phyloP scores from a whole-genome alignment of 257 asterid genomes.

The Solanum acaule region DNA sequence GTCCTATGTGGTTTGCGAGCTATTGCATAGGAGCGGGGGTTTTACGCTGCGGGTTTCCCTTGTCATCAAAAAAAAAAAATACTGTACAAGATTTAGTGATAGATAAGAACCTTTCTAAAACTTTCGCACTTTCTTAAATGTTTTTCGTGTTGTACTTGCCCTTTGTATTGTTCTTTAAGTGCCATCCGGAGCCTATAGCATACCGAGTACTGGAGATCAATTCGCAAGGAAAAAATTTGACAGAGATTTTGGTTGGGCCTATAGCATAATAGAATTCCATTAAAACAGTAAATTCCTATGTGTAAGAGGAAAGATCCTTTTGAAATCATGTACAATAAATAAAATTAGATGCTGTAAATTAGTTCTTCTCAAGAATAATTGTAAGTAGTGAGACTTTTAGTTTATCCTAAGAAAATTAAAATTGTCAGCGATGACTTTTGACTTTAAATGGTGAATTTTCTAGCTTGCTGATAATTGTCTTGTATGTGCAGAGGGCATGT shows the following conservation, averaged over 20 bases:
- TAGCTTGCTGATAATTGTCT: neutral
- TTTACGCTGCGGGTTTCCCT: too few relatives aligned
- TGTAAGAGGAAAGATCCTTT: neutral
- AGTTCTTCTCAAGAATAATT: neutral
- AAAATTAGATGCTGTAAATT: neutral
- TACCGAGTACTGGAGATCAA: neutral
- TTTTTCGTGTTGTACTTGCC: neutral
- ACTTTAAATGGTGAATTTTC: neutral
- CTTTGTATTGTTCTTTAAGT: neutral
- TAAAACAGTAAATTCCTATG: neutral
- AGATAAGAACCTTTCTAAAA: neutral
- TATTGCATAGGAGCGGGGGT: too few relatives aligned
- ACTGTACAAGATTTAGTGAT: neutral
- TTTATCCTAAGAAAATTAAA: neutral
- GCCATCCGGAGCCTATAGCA: neutral
- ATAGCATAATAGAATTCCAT: neutral
- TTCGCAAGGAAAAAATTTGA: neutral
- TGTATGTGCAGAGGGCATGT: conserved; percentile 54
- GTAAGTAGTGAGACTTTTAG: neutral
- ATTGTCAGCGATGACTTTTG: neutral
- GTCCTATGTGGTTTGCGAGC: too few relatives aligned
- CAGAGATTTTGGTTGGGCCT: neutral
- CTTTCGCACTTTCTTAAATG: neutral
- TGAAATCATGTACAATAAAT: neutral
- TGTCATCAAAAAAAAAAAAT: neutral